Percentiles rank a stretch among this genome's conserved stretches.
phyloP scores from a whole-genome alignment of 1,284 basidiomycete species.

The Hemileccinum hortonii region DNA sequence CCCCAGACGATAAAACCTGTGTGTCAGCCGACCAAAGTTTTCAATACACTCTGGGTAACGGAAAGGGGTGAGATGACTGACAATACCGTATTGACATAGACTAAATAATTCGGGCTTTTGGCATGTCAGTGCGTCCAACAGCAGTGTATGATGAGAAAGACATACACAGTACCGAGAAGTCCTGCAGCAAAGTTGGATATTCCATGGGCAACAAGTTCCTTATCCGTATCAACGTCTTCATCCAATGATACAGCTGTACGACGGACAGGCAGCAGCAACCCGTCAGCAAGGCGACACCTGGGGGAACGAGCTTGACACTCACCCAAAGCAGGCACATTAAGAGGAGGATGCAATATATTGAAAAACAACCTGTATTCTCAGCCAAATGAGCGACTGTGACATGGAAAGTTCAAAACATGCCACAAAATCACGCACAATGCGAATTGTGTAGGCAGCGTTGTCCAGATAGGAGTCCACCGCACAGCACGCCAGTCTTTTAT shows the following conservation, averaged over 20 bases:
- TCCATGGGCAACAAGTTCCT: slow-evolving; percentile 91
- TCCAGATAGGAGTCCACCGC: slow-evolving; percentile 65
- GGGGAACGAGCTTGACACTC: slow-evolving; percentile 14
- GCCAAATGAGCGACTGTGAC: slow-evolving; percentile 4
- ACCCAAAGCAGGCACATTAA: slow-evolving; percentile 92
- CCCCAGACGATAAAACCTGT: slow-evolving; percentile 90
- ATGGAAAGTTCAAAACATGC: not conserved
- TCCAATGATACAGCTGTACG: slow-evolving; percentile 82
- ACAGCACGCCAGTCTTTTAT: slow-evolving; percentile 36
- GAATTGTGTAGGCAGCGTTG: slow-evolving; percentile 79
- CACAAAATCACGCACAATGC: slow-evolving; percentile 54
- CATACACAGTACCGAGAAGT: slow-evolving; percentile 76
- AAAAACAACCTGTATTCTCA: slow-evolving; percentile 67
- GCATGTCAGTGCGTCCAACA: slow-evolving; percentile 9
- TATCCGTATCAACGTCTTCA: slow-evolving; percentile 90
- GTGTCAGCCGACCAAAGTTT: not conserved
- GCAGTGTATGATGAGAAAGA: slow-evolving; percentile 5
- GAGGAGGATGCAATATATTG: slow-evolving; percentile 90
- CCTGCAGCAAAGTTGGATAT: slow-evolving; percentile 88
- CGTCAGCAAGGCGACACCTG: not conserved
- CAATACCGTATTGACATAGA: slow-evolving; percentile 89
- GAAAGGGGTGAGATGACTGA: slow-evolving; percentile 39
- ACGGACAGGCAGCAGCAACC: not conserved
- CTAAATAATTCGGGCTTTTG: slow-evolving; percentile 73
- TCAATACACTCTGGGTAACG: slow-evolving; percentile 3